phyloP scores from a whole-genome alignment of 306 rosid genomes.

The Spatholobus suberectus region DNA sequence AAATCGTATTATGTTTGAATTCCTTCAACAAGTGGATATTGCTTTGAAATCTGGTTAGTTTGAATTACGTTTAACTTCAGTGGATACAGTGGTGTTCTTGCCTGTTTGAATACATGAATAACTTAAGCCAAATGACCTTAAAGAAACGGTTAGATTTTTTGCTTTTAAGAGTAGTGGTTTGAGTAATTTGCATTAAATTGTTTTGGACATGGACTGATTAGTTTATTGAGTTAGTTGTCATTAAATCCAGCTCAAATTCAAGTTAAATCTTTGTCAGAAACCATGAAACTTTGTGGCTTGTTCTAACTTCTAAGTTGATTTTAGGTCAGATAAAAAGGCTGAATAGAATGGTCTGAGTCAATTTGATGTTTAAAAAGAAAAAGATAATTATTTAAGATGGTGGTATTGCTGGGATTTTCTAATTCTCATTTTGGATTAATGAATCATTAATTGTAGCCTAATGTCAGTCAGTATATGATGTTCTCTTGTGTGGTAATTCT shows the following conservation, averaged over 20 bases:
- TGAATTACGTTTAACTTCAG: neutral
- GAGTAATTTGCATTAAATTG: neutral
- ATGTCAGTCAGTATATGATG: neutral
- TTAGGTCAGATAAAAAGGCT: neutral
- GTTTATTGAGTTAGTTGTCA: neutral
- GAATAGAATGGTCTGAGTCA: neutral
- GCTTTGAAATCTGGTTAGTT: neutral
- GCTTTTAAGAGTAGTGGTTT: neutral
- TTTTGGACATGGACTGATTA: neutral
- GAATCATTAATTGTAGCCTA: neutral
- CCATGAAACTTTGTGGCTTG: too few species aligned
- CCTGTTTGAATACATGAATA: neutral
- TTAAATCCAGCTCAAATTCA: neutral
- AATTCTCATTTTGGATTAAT: neutral
- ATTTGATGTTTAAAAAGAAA: neutral
- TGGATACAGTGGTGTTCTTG: neutral
- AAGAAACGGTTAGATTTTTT: neutral
- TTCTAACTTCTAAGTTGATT: neutral
- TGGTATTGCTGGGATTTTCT: neutral
- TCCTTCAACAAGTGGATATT: neutral
- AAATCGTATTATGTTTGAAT: neutral
- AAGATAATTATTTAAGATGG: neutral
- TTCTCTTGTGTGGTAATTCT: neutral
- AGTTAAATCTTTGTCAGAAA: neutral
- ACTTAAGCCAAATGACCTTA: neutral